These are phyloP conservation scores for Ochromonas danica DNA, from an alignment of 108 stramenopile species.

Conservation along the genomic window DNA sequence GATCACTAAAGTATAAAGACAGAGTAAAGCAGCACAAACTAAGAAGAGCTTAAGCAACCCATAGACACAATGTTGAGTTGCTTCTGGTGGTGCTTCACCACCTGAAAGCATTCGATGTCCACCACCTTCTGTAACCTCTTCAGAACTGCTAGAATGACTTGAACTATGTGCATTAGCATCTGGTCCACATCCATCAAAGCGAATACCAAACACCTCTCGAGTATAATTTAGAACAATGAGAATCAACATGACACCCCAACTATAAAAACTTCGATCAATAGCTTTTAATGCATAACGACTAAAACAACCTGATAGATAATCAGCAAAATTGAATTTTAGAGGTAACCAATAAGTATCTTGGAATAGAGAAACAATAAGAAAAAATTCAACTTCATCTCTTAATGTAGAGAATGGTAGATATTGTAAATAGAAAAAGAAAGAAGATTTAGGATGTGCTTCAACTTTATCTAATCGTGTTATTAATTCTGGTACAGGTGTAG, in stretches of 20 bases:
- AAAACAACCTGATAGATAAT: constrained; percentile 25
- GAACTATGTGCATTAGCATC: too few species aligned
- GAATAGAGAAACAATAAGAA: not conserved
- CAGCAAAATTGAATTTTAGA: constrained; percentile 9
- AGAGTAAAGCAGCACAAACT: not conserved
- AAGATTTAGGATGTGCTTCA: not conserved
- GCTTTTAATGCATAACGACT: not conserved
- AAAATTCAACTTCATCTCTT: not conserved
- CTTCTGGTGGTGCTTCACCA: too few species aligned
- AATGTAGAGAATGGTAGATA: not conserved
- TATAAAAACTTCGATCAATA: constrained; percentile 10
- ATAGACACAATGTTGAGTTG: not conserved
- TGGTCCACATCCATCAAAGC: not conserved
- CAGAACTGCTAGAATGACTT: too few species aligned
- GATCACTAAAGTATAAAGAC: not conserved
- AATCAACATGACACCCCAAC: not conserved
- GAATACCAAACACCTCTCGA: not conserved
- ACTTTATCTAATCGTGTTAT: not conserved
- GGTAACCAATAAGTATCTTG: constrained; percentile 31
- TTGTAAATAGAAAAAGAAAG: not conserved
- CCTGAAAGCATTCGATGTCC: too few species aligned
- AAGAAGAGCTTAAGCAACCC: not conserved
- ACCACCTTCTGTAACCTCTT: too few species aligned
- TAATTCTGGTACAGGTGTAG: not conserved
- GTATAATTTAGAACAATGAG: not conserved